Evolutionary conservation across 2,329 filamentous ascomycete genomes (phyloP).

Genomic region (Colletotrichum theobromicola): DNA sequence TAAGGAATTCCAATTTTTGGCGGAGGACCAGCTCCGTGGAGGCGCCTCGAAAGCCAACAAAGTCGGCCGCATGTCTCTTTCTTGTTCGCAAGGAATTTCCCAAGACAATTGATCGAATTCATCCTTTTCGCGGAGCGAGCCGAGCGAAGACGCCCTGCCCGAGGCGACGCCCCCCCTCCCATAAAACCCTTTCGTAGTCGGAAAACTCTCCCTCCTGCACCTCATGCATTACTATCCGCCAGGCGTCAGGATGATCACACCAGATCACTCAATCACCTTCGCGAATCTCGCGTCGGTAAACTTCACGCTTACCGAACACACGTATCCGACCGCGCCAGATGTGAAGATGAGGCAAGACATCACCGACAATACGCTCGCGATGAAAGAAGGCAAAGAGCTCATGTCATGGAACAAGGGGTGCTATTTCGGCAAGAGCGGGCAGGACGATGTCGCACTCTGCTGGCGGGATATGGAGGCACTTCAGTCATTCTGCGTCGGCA

Average conservation of each 20-base stretch:
- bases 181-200: neutral
- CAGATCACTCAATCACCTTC: conserved; percentile 10
- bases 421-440: conserved; percentile 13
- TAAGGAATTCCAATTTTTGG: neutral
- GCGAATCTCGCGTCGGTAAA: conserved; percentile 1
- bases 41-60: neutral
- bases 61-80: neutral
- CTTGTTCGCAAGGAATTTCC: neutral
- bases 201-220: neutral
- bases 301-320: neutral
- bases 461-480: conserved; percentile 17
- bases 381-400: neutral
- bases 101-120: neutral
- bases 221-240: neutral
- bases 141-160: neutral
- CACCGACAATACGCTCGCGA: neutral
- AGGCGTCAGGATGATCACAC: neutral
- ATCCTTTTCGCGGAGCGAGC: neutral
- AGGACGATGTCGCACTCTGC: neutral
- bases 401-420: conserved; percentile 17
- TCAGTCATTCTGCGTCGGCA: conserved; percentile 10
- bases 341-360: neutral
- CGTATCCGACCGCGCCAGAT: neutral
- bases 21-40: neutral
- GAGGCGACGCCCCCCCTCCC: neutral